Evolutionary conservation across 139 green algal species (phyloP).

Genomic region (Mychonastes homosphaera): DNA sequence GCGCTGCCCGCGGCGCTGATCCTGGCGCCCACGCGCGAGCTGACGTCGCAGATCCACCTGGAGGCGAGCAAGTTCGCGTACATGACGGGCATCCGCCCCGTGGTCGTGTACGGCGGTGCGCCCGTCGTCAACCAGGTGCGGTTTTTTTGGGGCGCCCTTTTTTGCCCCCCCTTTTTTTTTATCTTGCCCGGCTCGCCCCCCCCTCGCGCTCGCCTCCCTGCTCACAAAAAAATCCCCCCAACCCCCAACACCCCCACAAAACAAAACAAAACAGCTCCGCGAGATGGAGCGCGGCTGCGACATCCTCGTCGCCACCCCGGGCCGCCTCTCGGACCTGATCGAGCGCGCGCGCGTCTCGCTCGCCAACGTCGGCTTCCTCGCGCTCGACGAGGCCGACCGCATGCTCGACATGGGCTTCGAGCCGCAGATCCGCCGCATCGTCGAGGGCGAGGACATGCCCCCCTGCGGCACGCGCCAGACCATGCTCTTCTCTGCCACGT

Average conservation of each 20-base stretch:
- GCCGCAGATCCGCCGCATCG: conserved; percentile 52
- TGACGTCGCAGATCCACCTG: conserved; percentile 79
- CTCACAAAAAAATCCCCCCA: too few species aligned
- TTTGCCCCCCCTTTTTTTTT: not conserved
- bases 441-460: conserved; percentile 54
- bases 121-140: conserved; percentile 76
- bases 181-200: not conserved
- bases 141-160: not conserved
- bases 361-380: conserved; percentile 71
- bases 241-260: too few species aligned
- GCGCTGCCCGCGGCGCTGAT: conserved; percentile 47
- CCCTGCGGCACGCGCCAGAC: conserved; percentile 76
- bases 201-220: not conserved
- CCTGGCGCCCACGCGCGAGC: conserved; percentile 84
- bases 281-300: conserved; percentile 58
- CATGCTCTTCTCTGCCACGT: conserved; percentile 91
- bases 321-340: conserved; percentile 77
- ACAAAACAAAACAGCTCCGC: too few species aligned
- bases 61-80: conserved; percentile 87
- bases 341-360: conserved; percentile 60
- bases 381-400: conserved; percentile 90
- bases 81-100: conserved; percentile 65
- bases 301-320: conserved; percentile 87
- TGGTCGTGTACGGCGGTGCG: conserved; percentile 94
- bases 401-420: conserved; percentile 97